Evolutionary conservation across 1,284 basidiomycete species (phyloP), one percentile per base, ranked within the genome.

Genomic region (Peniophora sp.): DNA sequence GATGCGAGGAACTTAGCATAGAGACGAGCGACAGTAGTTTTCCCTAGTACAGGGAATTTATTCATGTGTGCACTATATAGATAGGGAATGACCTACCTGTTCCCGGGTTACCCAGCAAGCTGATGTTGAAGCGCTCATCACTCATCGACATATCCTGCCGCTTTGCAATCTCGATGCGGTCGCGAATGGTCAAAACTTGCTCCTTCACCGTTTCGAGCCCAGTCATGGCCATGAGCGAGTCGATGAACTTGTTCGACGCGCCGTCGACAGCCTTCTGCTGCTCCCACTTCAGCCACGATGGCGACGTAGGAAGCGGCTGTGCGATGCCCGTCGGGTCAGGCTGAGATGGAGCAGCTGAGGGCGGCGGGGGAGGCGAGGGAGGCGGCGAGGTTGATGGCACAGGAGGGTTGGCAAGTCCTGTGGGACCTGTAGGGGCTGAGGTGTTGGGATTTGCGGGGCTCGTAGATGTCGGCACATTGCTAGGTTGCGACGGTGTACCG

Each of bases 11-110:
- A 81, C 50, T 77, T 72, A 0, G 77, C 79, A 55, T 84, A 86
- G n/a, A 74, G 70, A 17, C 83, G 66, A 3, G 83, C 83, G 12
- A 86, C 71, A 0, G 83, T 85, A 0, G 83, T 85, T 67, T 85
- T 85, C 0, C 83, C 83, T 85, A 43, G 0, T 22, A 54, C 10
- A 34, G 12, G 12, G 1, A 14, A 32, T 2, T 36, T 43, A 50
- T 35, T 34, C 53, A 11, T 39, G 19, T n/a, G 3, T 3, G 20
- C 52, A 24, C 27, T 9, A 34, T 47, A 9, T 47, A 19, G 2
- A 2, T 23, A 2, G 25, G 11, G 23, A 36, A 41, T 36, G 8
- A 54, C 56, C n/a, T 54, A 68, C 66, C 66, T 36, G 66, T 68
- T 12, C 66, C 66, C 22, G 66, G 66, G 52, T 68, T 68, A 2